These are phyloP conservation scores for Styphnolobium japonicum DNA, from an alignment of 306 rosid genomes.

Conservation along the genomic window DNA sequence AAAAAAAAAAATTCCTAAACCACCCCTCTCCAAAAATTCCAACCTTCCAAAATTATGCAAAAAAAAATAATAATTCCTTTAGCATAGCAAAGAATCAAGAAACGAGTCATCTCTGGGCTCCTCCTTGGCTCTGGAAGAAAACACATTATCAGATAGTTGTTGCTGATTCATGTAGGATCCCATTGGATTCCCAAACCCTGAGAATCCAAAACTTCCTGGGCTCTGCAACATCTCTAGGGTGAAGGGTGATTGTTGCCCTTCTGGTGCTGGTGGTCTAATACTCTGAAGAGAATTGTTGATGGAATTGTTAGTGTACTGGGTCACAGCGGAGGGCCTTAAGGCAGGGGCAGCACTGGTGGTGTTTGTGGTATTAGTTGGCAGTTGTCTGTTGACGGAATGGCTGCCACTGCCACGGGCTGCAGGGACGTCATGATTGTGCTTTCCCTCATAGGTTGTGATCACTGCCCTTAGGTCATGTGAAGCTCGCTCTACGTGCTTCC, in stretches of 20 bases:
- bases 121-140: constrained; percentile 59
- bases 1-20: neutral
- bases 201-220: constrained; percentile 42
- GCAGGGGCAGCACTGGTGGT: constrained; percentile 27
- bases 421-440: constrained; percentile 94
- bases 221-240: constrained; percentile 53
- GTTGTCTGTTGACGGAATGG: constrained; percentile 51
- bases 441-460: constrained; percentile 95
- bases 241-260: constrained; percentile 49
- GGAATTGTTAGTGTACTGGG: constrained; percentile 25
- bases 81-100: constrained; percentile 66
- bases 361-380: constrained; percentile 34
- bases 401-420: constrained; percentile 80
- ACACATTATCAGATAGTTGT: constrained; percentile 39
- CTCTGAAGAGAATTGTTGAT: constrained; percentile 32
- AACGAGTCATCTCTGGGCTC: constrained; percentile 77
- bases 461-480: constrained; percentile 84
- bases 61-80: constrained; percentile 6
- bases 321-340: constrained; percentile 35
- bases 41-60: neutral
- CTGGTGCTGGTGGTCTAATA: constrained; percentile 32
- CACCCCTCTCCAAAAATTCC: neutral
- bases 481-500: constrained; percentile 96
- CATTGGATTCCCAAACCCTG: constrained; percentile 48
- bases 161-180: constrained; percentile 55